Evolutionary conservation across 257 asterid species (phyloP).

Genomic region (Capsicum rhomboideum): DNA sequence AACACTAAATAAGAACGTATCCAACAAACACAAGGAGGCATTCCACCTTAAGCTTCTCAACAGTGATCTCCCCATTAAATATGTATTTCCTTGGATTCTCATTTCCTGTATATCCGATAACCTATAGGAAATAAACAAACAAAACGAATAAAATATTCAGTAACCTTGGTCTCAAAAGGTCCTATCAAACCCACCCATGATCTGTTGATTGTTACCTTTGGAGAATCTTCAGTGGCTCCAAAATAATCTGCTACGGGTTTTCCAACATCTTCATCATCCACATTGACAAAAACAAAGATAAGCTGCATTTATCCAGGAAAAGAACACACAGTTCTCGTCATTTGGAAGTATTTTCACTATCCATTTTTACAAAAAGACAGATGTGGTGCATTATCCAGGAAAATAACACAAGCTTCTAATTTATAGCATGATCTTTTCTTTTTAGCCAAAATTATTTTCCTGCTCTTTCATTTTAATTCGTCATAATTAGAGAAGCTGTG

Average conservation of each 20-base stretch:
- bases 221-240: constrained; percentile 69
- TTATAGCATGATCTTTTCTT: not conserved
- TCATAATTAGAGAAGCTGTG: not conserved
- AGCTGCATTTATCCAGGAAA: constrained; percentile 44
- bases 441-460: not conserved
- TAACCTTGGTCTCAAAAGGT: not conserved
- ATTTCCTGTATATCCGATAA: constrained; percentile 56
- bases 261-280: constrained; percentile 84
- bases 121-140: constrained; percentile 26
- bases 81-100: constrained; percentile 62
- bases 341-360: not conserved
- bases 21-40: not conserved
- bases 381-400: not conserved
- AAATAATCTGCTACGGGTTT: constrained; percentile 86
- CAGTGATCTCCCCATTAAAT: constrained; percentile 50
- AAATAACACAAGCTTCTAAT: not conserved
- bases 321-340: constrained; percentile 10
- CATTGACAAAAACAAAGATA: constrained; percentile 60
- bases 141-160: not conserved
- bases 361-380: not conserved
- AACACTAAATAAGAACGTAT: not conserved
- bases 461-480: not conserved
- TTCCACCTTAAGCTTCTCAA: constrained; percentile 71
- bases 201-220: constrained; percentile 39
- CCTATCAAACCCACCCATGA: not conserved